Percentiles rank a stretch among this genome's conserved stretches.
These are phyloP conservation scores for Pistacia vera DNA, from an alignment of 345 rosid genomes.

Conservation along the genomic window DNA sequence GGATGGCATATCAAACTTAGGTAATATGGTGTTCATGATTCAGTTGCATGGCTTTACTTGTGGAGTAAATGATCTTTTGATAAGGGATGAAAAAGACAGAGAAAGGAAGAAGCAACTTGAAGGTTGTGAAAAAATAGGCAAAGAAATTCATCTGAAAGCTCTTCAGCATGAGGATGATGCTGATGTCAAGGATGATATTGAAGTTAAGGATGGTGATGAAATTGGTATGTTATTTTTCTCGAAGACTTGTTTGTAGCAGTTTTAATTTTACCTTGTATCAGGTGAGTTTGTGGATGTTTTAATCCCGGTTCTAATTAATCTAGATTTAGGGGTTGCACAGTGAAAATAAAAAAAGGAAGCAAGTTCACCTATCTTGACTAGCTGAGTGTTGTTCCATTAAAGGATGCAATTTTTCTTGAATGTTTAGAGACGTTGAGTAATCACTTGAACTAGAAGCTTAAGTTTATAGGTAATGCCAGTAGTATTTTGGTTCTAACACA, in stretches of 20 bases:
- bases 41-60: slow-evolving; percentile 98
- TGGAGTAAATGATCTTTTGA: slow-evolving; percentile 95
- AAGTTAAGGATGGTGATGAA: slow-evolving; percentile 19
- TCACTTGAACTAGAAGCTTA: too few species aligned
- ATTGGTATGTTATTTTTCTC: slow-evolving; percentile 49
- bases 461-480: too few species aligned
- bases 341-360: not conserved
- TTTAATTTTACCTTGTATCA: not conserved
- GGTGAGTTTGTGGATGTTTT: slow-evolving; percentile 2
- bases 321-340: not conserved
- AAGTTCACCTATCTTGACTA: not conserved
- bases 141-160: slow-evolving; percentile 67
- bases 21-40: slow-evolving; percentile 32
- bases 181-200: slow-evolving; percentile 3
- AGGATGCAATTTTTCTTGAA: slow-evolving; percentile 1
- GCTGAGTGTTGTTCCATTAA: not conserved
- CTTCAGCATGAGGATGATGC: slow-evolving; percentile 51
- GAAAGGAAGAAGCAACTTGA: slow-evolving; percentile 77
- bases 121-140: slow-evolving; percentile 69
- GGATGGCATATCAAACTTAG: slow-evolving; percentile 23
- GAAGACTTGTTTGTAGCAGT: not conserved
- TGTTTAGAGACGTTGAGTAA: not conserved
- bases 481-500: too few species aligned
- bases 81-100: slow-evolving; percentile 61
- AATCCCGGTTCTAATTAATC: not conserved